Evolutionary conservation across 345 rosid genomes (phyloP).

Genomic region (Boechera retrofracta): DNA sequence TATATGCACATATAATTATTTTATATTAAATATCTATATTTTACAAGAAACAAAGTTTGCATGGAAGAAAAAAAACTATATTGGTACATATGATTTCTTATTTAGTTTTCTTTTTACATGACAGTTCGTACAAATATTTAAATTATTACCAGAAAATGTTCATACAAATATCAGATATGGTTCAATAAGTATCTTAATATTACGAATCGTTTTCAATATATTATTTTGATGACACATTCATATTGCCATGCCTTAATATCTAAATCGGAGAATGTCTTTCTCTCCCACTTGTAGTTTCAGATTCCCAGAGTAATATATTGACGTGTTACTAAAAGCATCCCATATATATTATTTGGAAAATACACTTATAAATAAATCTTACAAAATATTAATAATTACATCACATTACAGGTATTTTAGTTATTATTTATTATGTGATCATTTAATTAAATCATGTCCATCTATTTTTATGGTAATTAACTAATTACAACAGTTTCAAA

Average conservation of each 20-base stretch:
- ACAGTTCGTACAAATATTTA: neutral
- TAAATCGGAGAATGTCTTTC: neutral
- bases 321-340: neutral
- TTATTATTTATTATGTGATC: too few species aligned
- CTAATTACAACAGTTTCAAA: too few species aligned
- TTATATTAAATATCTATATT: neutral
- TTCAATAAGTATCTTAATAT: neutral
- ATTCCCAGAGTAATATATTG: conserved; percentile 7
- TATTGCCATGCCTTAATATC: neutral
- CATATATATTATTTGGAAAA: too few species aligned
- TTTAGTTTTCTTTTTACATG: neutral
- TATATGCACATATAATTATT: too few species aligned
- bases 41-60: neutral
- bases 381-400: too few species aligned
- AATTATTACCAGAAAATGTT: neutral
- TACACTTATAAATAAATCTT: too few species aligned
- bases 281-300: conserved; percentile 23
- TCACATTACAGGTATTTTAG: too few species aligned
- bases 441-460: too few species aligned
- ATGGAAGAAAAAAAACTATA: neutral
- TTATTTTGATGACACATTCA: neutral
- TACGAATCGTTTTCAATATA: neutral
- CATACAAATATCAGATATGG: neutral
- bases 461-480: too few species aligned
- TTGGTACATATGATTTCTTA: neutral